These are phyloP conservation scores for Pichia pseudocactophila DNA, from an alignment of 805 yeast genomes.

Conservation along the genomic window DNA sequence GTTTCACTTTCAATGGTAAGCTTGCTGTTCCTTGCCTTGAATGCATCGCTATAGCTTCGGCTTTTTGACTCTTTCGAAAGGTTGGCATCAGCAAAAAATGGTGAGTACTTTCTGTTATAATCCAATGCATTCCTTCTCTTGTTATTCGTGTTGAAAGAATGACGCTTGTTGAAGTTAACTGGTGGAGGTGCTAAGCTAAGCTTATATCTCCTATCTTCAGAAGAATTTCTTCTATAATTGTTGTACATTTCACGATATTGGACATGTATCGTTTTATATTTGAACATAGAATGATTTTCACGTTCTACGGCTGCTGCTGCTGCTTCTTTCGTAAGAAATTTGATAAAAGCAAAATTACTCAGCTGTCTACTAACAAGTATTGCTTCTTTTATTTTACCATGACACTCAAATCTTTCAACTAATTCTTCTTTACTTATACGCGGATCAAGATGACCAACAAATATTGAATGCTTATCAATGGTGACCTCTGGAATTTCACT, in stretches of 20 bases:
- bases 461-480: constrained; percentile 66
- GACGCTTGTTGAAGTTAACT: constrained; percentile 47
- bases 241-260: constrained; percentile 63
- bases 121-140: not conserved
- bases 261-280: constrained; percentile 72
- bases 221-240: constrained; percentile 24
- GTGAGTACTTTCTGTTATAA: no score
- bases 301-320: constrained; percentile 84
- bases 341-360: constrained; percentile 64
- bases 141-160: constrained; percentile 5
- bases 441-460: constrained; percentile 63
- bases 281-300: constrained; percentile 72
- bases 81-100: not conserved
- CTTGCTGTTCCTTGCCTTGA: no score
- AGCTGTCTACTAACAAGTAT: constrained; percentile 45
- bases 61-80: no score
- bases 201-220: constrained; percentile 20
- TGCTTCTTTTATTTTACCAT: constrained; percentile 55
- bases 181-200: constrained; percentile 71
- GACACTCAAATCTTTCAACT: constrained; percentile 48
- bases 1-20: no score
- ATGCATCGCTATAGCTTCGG: no score
- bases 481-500: constrained; percentile 30
- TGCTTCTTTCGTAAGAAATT: constrained; percentile 52
- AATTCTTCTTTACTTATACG: constrained; percentile 48